Base-by-base conservation (phyloP, 2,329 filamentous ascomycete genomes). In the Aureobasidium pullulans region DNA sequence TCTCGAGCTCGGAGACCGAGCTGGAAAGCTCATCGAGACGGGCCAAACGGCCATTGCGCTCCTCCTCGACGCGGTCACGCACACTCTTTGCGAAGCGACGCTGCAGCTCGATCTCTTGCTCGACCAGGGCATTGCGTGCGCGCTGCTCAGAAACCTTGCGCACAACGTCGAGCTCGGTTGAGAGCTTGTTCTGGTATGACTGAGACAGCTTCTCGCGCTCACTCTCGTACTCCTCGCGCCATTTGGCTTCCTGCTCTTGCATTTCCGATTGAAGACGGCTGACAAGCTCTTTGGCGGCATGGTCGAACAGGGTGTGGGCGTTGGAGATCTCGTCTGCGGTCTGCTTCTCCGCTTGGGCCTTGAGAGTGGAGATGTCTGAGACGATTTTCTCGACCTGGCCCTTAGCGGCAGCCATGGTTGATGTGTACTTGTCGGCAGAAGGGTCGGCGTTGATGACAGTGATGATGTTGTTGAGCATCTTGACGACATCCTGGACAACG, bases 381-480 rank as follows among this genome's bases (percentile, higher is more conserved):
- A 90, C 89, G 58, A 97, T 86, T 72, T 86, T 87, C 70, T 81
- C 76, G 54, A 97, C 80, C 65, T 96, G 88, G 57, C 81, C 79
- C 81, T 96, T 97, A 63, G 93, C 92, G 78, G 94, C 92, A 66
- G 82, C 78, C 61, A 99, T 85, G 1, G 90, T 87, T 2, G 83
- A 81, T 56, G 84, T 85, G 75, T 94, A 96, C 73, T 88, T 90
- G 66, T 81, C 81, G 63, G 87, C 84, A 60, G 89, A 84, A 62
- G 87, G 84, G 71, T 96, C 93, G 60, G 89, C 88, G 73, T 96
- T 96, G 71, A 96, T 86, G 48, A 95, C 90, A 8, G 89, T 86
- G 70, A 99, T 96, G 67, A 99, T 87, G 73, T 96, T 90, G 76
- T 99, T 99, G 67, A 99, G 82, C 76, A 96, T 93, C 77, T 90